Evolutionary conservation across 331 rosid genomes (phyloP), one percentile per base, ranked within the genome.

Genomic region (Stylosanthes scabra): DNA sequence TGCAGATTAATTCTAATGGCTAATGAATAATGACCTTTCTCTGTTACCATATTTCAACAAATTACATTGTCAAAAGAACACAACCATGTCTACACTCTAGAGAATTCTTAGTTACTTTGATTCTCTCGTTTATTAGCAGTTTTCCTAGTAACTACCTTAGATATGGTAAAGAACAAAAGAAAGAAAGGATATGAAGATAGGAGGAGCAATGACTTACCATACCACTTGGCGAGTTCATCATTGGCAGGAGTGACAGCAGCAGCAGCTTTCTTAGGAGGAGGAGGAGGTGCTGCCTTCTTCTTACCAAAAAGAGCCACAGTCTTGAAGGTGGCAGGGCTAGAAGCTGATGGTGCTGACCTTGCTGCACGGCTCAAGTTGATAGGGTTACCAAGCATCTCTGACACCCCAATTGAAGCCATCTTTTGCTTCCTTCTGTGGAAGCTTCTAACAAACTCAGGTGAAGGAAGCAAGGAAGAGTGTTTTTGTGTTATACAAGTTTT

Each of bases 201-300:
- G 8, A 10, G 14, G 8, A 10, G 14, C 9, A 44, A 44, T 8
- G 3, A 87, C 99, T 80, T 78, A 95, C 99, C 99, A 69, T 95
- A 95, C 99, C 99, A 95, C 96, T 95, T 95, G 92, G 99, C 88
- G 68, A 95, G 99, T 68, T 95, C 99, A 0, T 92, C 99, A 54
- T 71, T 56, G 9, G 59, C 76, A 1, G 99, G 88, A 41, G 92
- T 25, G 39, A 72, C 90, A 1, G 83, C 79, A 37, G 37, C 52
- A 67, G 37, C 52, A 67, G 34, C 12, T 63, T 75, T 75, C 2
- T 92, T 92, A 11, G 93, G 58, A 4, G 86, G 81, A 1, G 88
- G 81, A 1, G 88, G 20, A n/a, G 78, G 72, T 0, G 91, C 78
- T 0, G 91, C 78, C 74, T 89, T 89, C 88, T 91, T 95, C 71